Conservation (phyloP, 345 rosid genomes). For the Gossypium rotundifolium region DNA sequence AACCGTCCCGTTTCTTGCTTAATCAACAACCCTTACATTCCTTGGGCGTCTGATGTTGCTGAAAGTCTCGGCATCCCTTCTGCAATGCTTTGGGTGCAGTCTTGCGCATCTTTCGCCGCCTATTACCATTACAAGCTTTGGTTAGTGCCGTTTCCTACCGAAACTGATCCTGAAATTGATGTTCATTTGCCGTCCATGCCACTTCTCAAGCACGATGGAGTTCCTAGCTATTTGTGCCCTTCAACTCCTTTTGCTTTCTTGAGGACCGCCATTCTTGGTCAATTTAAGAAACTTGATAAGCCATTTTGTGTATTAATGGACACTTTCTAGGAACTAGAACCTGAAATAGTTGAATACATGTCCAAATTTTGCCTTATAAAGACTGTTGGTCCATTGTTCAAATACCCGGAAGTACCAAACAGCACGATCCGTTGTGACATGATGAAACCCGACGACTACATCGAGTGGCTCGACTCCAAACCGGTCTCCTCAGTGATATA, state of each 20-base stretch:
- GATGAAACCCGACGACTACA: conserved; percentile 48
- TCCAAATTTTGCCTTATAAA: conserved; percentile 43
- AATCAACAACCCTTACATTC: conserved; percentile 77
- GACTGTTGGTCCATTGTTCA: conserved; percentile 53
- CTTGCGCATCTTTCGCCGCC: conserved; percentile 66
- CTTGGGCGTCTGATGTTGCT: conserved; percentile 86
- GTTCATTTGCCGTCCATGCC: conserved; percentile 74
- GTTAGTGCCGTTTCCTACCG: conserved; percentile 47
- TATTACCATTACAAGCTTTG: conserved; percentile 58
- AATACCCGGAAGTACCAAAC: conserved; percentile 35
- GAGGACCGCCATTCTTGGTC: conserved; percentile 46
- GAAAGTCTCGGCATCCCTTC: conserved; percentile 58
- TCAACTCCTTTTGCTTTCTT: conserved; percentile 37
- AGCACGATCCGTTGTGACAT: conserved; percentile 39
- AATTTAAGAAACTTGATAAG: conserved; percentile 54
- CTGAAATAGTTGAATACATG: conserved; percentile 51
- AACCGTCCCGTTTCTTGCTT: conserved; percentile 69
- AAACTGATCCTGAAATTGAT: conserved; percentile 41
- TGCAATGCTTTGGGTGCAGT: conserved; percentile 96
- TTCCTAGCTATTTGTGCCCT: conserved; percentile 72
- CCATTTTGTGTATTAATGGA: conserved; percentile 71
- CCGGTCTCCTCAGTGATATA: conserved; percentile 68
- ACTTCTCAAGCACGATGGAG: conserved; percentile 56
- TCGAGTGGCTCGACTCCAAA: conserved; percentile 71
- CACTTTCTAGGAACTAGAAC: conserved; percentile 62